These are phyloP conservation scores for Jatropha multifida DNA, from an alignment of 441 rosid genomes.

Conservation along the genomic window DNA sequence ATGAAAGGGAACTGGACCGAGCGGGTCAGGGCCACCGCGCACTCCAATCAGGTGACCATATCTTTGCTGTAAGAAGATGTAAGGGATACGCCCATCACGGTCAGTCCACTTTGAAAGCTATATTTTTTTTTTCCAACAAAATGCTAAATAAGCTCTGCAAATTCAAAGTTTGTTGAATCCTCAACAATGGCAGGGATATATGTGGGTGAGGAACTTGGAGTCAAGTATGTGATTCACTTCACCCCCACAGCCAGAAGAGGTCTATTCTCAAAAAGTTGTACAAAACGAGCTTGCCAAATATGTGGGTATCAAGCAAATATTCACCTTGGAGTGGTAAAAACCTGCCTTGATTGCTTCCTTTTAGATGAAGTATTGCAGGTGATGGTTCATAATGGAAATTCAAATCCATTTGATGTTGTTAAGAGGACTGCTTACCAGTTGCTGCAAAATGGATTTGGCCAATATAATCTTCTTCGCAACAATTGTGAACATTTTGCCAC, in stretches of 20 bases:
- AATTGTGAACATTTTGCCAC: slow-evolving; percentile 15
- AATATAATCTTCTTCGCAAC: not conserved
- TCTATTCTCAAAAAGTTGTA: not conserved
- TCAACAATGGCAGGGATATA: slow-evolving; percentile 1
- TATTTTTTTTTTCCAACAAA: not conserved
- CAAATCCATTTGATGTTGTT: not conserved
- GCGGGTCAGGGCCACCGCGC: too few relatives aligned
- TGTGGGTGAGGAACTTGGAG: not conserved
- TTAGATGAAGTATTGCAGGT: not conserved
- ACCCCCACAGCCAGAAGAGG: not conserved
- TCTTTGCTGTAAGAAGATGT: not conserved
- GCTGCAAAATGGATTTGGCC: not conserved
- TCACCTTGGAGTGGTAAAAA: slow-evolving; percentile 2
- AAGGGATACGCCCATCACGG: not conserved
- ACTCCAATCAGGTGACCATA: not conserved
- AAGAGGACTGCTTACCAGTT: not conserved
- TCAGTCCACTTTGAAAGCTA: not conserved
- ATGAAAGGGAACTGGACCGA: too few relatives aligned
- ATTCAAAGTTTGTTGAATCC: too few relatives aligned
- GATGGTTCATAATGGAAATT: not conserved
- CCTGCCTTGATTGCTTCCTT: slow-evolving; percentile 11
- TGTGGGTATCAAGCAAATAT: not conserved
- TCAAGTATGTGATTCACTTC: slow-evolving; percentile 7
- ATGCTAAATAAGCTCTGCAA: not conserved
- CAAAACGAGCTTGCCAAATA: not conserved